Base-by-base conservation (phyloP, 139 green algal genomes). In the Tetradesmus lagerheimii region DNA sequence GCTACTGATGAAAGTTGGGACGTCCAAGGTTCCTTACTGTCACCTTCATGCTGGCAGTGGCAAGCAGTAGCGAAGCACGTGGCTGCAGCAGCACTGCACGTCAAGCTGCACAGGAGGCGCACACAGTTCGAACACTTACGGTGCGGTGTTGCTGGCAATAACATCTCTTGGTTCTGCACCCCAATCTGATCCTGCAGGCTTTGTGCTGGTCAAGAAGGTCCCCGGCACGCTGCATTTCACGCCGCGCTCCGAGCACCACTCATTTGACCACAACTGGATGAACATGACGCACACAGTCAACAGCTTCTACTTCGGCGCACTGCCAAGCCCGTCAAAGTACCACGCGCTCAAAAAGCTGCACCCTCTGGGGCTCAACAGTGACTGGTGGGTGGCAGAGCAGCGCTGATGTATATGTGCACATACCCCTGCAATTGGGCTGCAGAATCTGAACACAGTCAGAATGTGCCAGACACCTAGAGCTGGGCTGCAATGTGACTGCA, bases 161-260 rank as follows among this genome's bases (percentile, higher is more conserved):
- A 62, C 8, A 62, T 14, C 47, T 23, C 12, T n/a, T n/a, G n/a
- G n/a, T n/a, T 14, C 47, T 62, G 12, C 47, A 62, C 47, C 47
- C 47, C 47, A 23, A 50, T 50, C 43, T 15, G 9, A 50, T 50
- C 9, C 18, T 64, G 89, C 96, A 90, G 98, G 98, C 25, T 99
- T 99, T 94, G 96, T 99, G 53, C 93, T 99, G 77, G 98, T 99
- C 64, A 99, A 99, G 93, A 99, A 99, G 95, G 98, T 99, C 29
- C 97, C 97, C 0, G 97, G 97, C 38, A 98, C 96, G 14, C 89
- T 99, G 67, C 96, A 98, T 93, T 97, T 99, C 89, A 90, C 95
- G 20, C 95, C 97, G n/a, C 94, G 95, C 64, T 92, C 92, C 41
- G 93, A 96, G 45, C 94, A 94, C 34, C 95, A 98, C 92, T 98